Evolutionary conservation across 1,284 basidiomycete species (phyloP).

Genomic region (Moesziomyces sp.): DNA sequence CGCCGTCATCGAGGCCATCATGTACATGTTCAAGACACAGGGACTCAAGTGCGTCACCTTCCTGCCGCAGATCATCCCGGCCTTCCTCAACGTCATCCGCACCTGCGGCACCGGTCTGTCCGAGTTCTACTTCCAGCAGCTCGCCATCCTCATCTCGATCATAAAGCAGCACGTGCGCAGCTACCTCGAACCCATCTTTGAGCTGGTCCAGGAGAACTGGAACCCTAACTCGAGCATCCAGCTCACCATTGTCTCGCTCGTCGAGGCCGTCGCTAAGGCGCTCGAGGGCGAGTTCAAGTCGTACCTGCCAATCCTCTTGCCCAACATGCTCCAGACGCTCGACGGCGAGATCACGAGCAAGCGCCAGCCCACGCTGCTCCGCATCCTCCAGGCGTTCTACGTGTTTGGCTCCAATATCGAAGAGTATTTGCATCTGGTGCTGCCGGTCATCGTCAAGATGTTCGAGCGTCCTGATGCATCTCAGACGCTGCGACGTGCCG

Average conservation of each 20-base stretch:
- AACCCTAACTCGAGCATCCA: constrained; percentile 78
- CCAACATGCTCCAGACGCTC: constrained; percentile 87
- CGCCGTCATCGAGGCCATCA: constrained; percentile 92
- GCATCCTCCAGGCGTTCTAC: constrained; percentile 90
- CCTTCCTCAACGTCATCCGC: constrained; percentile 89
- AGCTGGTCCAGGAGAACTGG: constrained; percentile 66
- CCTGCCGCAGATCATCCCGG: constrained; percentile 94
- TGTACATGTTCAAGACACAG: constrained; percentile 99
- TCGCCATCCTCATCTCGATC: constrained; percentile 93
- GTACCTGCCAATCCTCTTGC: constrained; percentile 91
- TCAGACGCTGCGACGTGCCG: constrained; percentile 82
- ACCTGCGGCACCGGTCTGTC: constrained; percentile 81
- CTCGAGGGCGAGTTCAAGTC: constrained; percentile 98
- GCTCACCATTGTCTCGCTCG: constrained; percentile 89
- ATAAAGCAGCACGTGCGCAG: constrained; percentile 98
- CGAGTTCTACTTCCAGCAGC: constrained; percentile 94
- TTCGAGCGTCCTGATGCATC: constrained; percentile 86
- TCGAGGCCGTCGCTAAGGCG: constrained; percentile 93
- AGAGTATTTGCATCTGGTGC: constrained; percentile 95
- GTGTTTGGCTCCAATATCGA: constrained; percentile 97
- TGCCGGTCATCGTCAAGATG: constrained; percentile 91
- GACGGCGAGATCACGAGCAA: constrained; percentile 63
- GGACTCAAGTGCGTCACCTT: constrained; percentile 96
- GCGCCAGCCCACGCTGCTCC: constrained; percentile 79
- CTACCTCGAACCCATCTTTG: constrained; percentile 66